phyloP scores from a whole-genome alignment of 352 stramenopile genomes.

The Globisporangium yorkense region DNA sequence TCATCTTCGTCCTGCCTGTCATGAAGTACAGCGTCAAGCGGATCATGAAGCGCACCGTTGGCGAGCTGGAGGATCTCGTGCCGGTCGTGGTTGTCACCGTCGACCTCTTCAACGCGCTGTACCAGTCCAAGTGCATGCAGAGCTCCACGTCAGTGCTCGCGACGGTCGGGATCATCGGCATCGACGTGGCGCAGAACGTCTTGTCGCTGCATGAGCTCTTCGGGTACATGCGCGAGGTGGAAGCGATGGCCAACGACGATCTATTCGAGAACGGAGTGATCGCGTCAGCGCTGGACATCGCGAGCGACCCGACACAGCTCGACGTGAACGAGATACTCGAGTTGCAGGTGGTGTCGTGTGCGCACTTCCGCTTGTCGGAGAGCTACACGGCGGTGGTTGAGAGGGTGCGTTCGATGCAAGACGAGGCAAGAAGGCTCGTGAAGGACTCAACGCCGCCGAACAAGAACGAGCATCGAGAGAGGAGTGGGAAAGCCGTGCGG shows the following conservation, averaged over 20 bases:
- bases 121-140: slow-evolving; percentile 17
- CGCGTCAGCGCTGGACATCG: background rate
- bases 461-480: background rate
- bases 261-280: background rate
- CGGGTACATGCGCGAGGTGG: background rate
- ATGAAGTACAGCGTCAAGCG: slow-evolving; percentile 20
- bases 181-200: slow-evolving; percentile 6
- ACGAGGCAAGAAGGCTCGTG: background rate
- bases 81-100: slow-evolving; percentile 1
- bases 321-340: background rate
- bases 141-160: slow-evolving; percentile 8
- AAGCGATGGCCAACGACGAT: background rate
- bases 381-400: background rate
- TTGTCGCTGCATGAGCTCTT: background rate
- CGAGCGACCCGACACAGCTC: background rate
- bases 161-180: slow-evolving; percentile 10
- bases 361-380: background rate
- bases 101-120: slow-evolving; percentile 9
- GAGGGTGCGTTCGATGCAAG: background rate
- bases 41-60: slow-evolving; percentile 24
- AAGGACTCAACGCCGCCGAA: background rate
- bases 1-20: slow-evolving; percentile 23
- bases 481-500: too few relatives aligned
- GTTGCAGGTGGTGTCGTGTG: background rate
- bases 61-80: slow-evolving; percentile 4